phyloP scores from a whole-genome alignment of 2,329 filamentous ascomycete genomes.

The Blastomyces silverae region DNA sequence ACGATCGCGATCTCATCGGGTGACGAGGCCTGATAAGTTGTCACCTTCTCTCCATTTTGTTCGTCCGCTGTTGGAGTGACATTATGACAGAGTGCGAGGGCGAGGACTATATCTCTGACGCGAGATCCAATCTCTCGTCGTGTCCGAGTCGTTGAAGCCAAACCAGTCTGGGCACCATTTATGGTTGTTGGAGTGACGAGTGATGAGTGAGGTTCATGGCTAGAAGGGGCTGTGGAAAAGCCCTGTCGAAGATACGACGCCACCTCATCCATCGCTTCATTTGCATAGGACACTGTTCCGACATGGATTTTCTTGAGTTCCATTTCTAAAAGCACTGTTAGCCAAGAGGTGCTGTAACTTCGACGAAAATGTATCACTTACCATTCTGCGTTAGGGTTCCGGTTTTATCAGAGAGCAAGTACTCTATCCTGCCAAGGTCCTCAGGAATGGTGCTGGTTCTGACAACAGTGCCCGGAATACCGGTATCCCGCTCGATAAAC shows the following conservation, averaged over 20 bases:
- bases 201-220: constrained; percentile 43
- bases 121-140: constrained; percentile 88
- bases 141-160: constrained; percentile 64
- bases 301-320: constrained; percentile 98
- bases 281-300: constrained; percentile 94
- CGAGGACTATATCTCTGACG: constrained; percentile 86
- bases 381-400: constrained; percentile 93
- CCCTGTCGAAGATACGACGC: constrained; percentile 76
- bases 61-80: constrained; percentile 88
- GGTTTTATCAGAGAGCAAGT: constrained; percentile 93
- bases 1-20: constrained; percentile 98
- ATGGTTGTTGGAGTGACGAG: constrained; percentile 72
- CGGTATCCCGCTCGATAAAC: constrained; percentile 87
- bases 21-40: constrained; percentile 91
- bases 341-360: constrained; percentile 20
- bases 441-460: constrained; percentile 96
- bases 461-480: constrained; percentile 86
- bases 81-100: constrained; percentile 90
- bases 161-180: constrained; percentile 54
- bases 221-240: constrained; percentile 52
- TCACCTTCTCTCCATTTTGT: constrained; percentile 66
- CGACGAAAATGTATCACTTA: constrained; percentile 29
- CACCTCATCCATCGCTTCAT: constrained; percentile 98
- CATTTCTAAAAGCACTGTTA: constrained; percentile 59
- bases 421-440: constrained; percentile 91